Percentiles rank a stretch among this genome's conserved stretches.
Evolutionary conservation across 768 basidiomycete species (phyloP).

Genomic region (Solioccasus polychromus): DNA sequence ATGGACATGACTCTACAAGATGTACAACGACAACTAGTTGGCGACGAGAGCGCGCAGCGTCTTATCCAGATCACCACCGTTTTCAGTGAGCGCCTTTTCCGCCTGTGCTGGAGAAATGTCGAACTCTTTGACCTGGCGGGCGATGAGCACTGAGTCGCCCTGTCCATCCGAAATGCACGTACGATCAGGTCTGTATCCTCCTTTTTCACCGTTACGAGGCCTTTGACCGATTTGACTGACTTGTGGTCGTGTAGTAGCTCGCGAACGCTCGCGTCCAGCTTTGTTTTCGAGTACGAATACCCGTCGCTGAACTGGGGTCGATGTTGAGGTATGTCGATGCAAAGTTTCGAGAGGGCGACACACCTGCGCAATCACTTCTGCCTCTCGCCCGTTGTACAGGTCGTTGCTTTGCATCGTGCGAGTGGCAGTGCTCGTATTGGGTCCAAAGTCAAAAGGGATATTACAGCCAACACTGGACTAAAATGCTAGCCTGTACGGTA

Average conservation of each 20-base stretch:
- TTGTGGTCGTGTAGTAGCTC: constrained; percentile 50
- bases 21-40: constrained; percentile 11
- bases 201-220: constrained; percentile 19
- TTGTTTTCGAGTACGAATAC: constrained; percentile 41
- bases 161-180: constrained; percentile 7
- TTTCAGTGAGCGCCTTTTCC: constrained; percentile 29
- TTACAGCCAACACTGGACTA: constrained; percentile 31
- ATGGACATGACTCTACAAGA: constrained; percentile 65
- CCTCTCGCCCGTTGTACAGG: constrained; percentile 29
- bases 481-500: constrained; percentile 26
- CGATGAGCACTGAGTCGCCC: constrained; percentile 3
- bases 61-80: constrained; percentile 28
- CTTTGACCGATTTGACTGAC: constrained; percentile 48
- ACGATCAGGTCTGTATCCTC: constrained; percentile 31
- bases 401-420: constrained; percentile 19
- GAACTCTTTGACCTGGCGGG: constrained; percentile 27
- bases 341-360: neutral
- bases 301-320: constrained; percentile 49
- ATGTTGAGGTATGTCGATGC: too few species aligned
- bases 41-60: constrained; percentile 26
- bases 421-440: constrained; percentile 25
- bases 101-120: constrained; percentile 28
- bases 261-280: constrained; percentile 39
- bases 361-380: constrained; percentile 29
- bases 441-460: constrained; percentile 19